These are phyloP conservation scores for Kernera saxatilis DNA, from an alignment of 345 rosid species.

Conservation along the genomic window DNA sequence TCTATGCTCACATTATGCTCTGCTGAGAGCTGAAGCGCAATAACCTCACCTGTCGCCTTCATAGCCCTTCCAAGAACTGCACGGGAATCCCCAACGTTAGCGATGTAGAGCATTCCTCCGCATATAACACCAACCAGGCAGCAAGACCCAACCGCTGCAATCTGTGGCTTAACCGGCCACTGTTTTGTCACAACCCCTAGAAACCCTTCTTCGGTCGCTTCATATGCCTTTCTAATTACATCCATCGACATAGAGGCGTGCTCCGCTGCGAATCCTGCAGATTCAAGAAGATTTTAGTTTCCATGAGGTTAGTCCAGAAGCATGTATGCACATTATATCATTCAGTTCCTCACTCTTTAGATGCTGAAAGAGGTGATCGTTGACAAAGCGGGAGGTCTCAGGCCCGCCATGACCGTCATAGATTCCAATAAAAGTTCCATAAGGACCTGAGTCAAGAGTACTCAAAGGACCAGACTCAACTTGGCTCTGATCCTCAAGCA, in stretches of 20 bases:
- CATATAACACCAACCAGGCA: constrained; percentile 83
- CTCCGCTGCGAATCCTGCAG: constrained; percentile 68
- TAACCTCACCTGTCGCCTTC: constrained; percentile 80
- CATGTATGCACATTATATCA: not conserved
- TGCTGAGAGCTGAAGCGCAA: constrained; percentile 81
- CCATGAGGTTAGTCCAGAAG: constrained; percentile 39
- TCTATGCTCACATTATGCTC: constrained; percentile 90
- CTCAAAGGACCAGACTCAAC: constrained; percentile 90
- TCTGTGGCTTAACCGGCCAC: constrained; percentile 90
- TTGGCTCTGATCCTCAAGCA: constrained; percentile 98
- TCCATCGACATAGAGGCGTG: constrained; percentile 77
- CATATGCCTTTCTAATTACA: constrained; percentile 74
- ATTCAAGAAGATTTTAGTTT: constrained; percentile 43
- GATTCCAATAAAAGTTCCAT: constrained; percentile 83
- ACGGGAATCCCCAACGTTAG: constrained; percentile 93
- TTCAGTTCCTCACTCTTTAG: constrained; percentile 61
- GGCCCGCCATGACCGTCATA: constrained; percentile 99
- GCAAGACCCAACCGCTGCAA: constrained; percentile 98
- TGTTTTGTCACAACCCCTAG: constrained; percentile 76
- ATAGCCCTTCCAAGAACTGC: constrained; percentile 87
- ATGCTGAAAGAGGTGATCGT: constrained; percentile 84
- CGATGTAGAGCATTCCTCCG: constrained; percentile 70
- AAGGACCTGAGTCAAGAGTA: constrained; percentile 75
- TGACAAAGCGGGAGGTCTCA: constrained; percentile 84
- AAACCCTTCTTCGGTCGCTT: constrained; percentile 96